These are phyloP conservation scores for Malus sieversii DNA, from an alignment of 306 rosid genomes.

Conservation along the genomic window DNA sequence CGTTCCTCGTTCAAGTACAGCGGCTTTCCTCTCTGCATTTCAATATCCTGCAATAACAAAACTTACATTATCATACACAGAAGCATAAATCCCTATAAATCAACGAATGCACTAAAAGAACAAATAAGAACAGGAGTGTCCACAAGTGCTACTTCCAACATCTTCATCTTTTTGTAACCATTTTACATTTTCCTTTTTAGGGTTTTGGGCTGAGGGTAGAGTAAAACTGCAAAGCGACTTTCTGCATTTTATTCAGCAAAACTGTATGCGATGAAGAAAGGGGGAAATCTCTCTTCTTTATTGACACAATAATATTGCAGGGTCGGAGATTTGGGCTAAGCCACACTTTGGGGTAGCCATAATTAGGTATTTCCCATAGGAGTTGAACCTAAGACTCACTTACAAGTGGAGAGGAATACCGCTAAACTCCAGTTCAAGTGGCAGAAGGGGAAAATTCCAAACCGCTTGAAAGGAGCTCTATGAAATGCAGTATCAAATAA, in stretches of 20 bases:
- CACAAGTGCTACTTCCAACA: neutral
- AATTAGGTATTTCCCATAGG: neutral
- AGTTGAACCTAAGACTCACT: neutral
- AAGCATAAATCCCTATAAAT: neutral
- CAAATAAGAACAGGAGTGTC: neutral
- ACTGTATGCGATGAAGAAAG: neutral
- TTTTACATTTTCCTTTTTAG: neutral
- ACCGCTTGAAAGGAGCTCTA: neutral
- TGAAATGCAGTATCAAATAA: neutral
- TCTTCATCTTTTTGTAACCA: neutral
- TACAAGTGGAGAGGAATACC: neutral
- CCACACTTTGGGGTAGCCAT: neutral
- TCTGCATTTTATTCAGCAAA: neutral
- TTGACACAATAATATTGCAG: neutral
- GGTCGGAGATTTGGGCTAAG: neutral
- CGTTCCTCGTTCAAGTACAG: slow-evolving; percentile 84
- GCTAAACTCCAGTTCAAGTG: neutral
- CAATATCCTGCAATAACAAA: slow-evolving; percentile 51
- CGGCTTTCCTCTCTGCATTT: slow-evolving; percentile 87
- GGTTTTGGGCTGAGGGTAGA: neutral
- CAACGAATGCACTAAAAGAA: neutral
- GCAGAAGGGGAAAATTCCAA: neutral
- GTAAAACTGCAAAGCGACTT: neutral
- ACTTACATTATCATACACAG: neutral
- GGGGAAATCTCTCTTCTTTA: neutral